Percentiles rank a stretch among this genome's conserved stretches.
phyloP scores from a whole-genome alignment of 805 yeast genomes.

The Zygotorulaspora chibaensis region DNA sequence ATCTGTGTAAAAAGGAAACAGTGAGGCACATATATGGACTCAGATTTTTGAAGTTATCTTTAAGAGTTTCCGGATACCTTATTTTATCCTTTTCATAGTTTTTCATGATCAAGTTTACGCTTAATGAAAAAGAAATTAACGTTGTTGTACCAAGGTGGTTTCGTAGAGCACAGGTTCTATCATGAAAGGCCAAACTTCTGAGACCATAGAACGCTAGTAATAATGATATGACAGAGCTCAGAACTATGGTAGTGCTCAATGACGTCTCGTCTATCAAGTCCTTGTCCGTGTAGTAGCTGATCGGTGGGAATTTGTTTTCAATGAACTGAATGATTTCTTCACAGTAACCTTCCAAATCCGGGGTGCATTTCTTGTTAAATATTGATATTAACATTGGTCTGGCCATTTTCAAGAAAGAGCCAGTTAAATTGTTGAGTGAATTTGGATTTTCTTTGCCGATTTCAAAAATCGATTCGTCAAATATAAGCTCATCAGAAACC shows the following conservation, averaged over 20 bases:
- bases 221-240: slow-evolving; percentile 2
- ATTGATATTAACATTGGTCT: slow-evolving; percentile 16
- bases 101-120: slow-evolving; percentile 7
- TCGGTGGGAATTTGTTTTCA: slow-evolving; percentile 6
- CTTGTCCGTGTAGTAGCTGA: slow-evolving; percentile 6
- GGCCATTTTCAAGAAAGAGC: slow-evolving; percentile 13
- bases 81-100: slow-evolving; percentile 17
- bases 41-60: slow-evolving; percentile 2
- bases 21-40: slow-evolving; percentile 20
- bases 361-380: slow-evolving; percentile 7
- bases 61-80: slow-evolving; percentile 15
- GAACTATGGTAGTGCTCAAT: slow-evolving; percentile 1
- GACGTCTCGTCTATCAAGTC: background rate
- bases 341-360: slow-evolving; percentile 8
- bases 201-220: slow-evolving; percentile 11
- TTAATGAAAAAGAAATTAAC: slow-evolving; percentile 15
- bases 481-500: slow-evolving; percentile 5
- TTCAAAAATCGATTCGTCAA: slow-evolving; percentile 4
- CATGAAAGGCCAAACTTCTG: slow-evolving; percentile 7
- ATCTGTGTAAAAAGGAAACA: slow-evolving; percentile 4
- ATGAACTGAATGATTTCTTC: slow-evolving; percentile 4
- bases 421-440: slow-evolving; percentile 8
- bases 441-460: background rate
- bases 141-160: slow-evolving; percentile 5
- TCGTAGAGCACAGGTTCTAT: slow-evolving; percentile 5